phyloP scores from a whole-genome alignment of 352 stramenopile species.

The Phytophthora niederhauseri region DNA sequence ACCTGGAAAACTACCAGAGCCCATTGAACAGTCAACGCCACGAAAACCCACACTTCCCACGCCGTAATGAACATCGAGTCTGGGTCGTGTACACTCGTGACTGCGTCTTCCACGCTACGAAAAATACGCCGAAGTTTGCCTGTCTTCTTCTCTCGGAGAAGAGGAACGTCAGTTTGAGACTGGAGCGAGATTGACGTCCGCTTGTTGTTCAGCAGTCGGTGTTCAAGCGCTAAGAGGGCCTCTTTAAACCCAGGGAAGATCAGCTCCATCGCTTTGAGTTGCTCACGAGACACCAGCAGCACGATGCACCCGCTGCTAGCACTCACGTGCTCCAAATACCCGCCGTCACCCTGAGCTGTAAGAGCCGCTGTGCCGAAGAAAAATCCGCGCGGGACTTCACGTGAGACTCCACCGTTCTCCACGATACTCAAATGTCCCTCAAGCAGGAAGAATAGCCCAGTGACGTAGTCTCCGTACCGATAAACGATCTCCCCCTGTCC shows the following conservation, averaged over 20 bases:
- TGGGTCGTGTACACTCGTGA: slow-evolving; percentile 34
- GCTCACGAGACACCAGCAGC: neutral
- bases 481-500: neutral
- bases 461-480: slow-evolving; percentile 3
- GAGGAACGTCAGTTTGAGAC: neutral
- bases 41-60: slow-evolving; percentile 64
- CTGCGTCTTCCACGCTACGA: neutral
- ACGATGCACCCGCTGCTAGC: neutral
- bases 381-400: neutral
- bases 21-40: slow-evolving; percentile 58
- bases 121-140: neutral
- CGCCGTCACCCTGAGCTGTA: neutral
- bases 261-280: neutral
- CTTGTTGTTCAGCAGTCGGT: neutral
- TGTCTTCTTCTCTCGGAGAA: neutral
- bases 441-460: neutral
- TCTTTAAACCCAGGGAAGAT: neutral
- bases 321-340: neutral
- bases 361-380: neutral
- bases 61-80: slow-evolving; percentile 47
- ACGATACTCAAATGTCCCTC: neutral
- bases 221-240: neutral
- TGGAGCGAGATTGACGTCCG: neutral
- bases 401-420: neutral
- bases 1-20: slow-evolving; percentile 50